These are phyloP conservation scores for Sclerotinia minor DNA, from an alignment of 2,329 filamentous ascomycete genomes.

Conservation along the genomic window DNA sequence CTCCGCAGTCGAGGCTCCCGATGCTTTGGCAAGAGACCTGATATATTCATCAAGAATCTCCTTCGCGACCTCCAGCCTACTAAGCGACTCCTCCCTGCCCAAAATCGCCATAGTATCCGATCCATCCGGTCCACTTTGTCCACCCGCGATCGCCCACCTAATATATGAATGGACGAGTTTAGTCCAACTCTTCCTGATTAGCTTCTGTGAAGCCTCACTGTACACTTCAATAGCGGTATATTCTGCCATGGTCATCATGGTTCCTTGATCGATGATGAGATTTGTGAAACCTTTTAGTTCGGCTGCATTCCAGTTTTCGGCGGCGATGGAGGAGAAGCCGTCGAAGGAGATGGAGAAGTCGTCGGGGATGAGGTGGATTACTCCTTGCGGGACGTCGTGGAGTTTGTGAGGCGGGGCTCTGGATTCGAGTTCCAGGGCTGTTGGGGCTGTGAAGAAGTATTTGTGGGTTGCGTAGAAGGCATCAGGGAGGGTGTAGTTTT, in stretches of 20 bases:
- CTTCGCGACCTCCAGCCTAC: constrained; percentile 40
- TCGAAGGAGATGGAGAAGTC: constrained; percentile 27
- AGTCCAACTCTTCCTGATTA: constrained; percentile 41
- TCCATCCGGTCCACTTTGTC: constrained; percentile 54
- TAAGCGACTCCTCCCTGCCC: constrained; percentile 52
- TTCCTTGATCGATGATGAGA: constrained; percentile 19
- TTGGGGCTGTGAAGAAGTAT: constrained; percentile 56
- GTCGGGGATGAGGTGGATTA: constrained; percentile 2
- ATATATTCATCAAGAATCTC: constrained; percentile 25
- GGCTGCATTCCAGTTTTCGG: constrained; percentile 31
- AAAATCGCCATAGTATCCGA: constrained; percentile 55
- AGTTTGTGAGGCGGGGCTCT: constrained; percentile 30
- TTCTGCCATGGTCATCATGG: constrained; percentile 16
- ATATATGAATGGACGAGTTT: constrained; percentile 55
- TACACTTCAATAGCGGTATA: constrained; percentile 1
- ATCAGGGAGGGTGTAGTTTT: constrained; percentile 56
- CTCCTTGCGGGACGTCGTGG: constrained; percentile 26
- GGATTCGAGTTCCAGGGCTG: constrained; percentile 27
- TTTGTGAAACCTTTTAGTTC: constrained; percentile 19
- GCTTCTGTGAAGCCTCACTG: constrained; percentile 1
- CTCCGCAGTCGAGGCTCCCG: not conserved
- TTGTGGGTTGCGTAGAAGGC: constrained; percentile 57
- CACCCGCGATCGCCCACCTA: constrained; percentile 56
- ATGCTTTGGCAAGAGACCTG: not conserved
- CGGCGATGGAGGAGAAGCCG: constrained; percentile 25